phyloP scores from a whole-genome alignment of 257 asterid species.

The Verbena officinalis region DNA sequence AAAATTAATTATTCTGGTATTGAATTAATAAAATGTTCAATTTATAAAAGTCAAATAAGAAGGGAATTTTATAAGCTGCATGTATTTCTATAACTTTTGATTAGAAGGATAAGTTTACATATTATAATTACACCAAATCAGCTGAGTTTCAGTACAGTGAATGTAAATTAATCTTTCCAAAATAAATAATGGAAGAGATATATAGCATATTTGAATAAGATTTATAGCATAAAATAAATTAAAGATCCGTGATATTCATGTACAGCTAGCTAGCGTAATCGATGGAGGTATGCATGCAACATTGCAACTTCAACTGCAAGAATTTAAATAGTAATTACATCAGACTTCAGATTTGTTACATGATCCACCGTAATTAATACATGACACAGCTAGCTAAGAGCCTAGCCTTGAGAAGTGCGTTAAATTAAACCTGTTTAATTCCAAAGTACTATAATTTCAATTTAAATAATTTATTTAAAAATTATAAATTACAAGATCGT shows the following conservation, averaged over 20 bases:
- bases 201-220: too few relatives aligned
- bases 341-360: background rate
- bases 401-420: conserved; percentile 32
- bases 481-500: conserved; percentile 25
- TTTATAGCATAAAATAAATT: too few relatives aligned
- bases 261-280: background rate
- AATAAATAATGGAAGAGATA: background rate
- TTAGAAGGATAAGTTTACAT: too few relatives aligned
- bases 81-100: too few relatives aligned
- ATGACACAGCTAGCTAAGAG: conserved; percentile 33
- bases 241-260: conserved; percentile 10
- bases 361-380: conserved; percentile 22
- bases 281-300: too few relatives aligned
- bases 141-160: too few relatives aligned
- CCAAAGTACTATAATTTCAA: conserved; percentile 27
- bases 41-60: too few relatives aligned
- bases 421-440: background rate
- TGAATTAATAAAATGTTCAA: too few relatives aligned
- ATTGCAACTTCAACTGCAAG: too few relatives aligned
- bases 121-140: too few relatives aligned
- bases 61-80: too few relatives aligned
- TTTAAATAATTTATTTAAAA: background rate
- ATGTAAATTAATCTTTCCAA: background rate
- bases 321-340: background rate
- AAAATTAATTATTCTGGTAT: too few relatives aligned